phyloP scores from a whole-genome alignment of 495 filamentous ascomycete species.

The Podospora appendiculata region DNA sequence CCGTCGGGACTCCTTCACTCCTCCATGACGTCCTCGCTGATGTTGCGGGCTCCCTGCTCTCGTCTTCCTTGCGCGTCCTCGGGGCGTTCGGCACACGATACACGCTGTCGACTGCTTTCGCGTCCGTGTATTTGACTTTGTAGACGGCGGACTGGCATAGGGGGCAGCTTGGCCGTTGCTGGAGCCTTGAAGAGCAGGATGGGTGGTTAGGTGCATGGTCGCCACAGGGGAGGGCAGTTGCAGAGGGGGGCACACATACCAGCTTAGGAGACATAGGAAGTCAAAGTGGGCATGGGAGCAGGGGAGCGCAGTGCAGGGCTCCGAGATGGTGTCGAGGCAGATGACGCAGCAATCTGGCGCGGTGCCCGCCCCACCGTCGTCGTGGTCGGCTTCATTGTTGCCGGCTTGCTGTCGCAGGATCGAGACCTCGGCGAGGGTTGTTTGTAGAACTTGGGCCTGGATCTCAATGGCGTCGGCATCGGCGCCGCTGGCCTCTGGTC shows the following conservation, averaged over 20 bases:
- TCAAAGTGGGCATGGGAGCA: slow-evolving; percentile 79
- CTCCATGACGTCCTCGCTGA: slow-evolving; percentile 3
- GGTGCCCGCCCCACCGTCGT: slow-evolving; percentile 1
- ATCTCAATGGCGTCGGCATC: slow-evolving; percentile 18
- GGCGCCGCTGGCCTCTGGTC: too few relatives aligned
- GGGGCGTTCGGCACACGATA: slow-evolving; percentile 26
- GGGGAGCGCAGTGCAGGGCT: slow-evolving; percentile 60
- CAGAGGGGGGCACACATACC: slow-evolving; percentile 27
- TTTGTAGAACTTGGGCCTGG: slow-evolving; percentile 35
- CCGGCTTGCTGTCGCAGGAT: slow-evolving; percentile 10
- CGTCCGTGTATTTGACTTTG: slow-evolving; percentile 58
- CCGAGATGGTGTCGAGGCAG: slow-evolving; percentile 69
- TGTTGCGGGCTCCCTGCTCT: not conserved
- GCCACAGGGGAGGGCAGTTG: too few relatives aligned
- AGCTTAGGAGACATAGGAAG: slow-evolving; percentile 75
- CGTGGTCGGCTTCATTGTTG: not conserved
- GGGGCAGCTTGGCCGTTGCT: slow-evolving; percentile 65
- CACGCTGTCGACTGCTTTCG: slow-evolving; percentile 46
- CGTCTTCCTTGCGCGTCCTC: not conserved
- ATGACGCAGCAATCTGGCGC: slow-evolving; percentile 49
- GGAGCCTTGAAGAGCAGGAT: slow-evolving; percentile 25
- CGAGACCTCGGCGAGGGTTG: slow-evolving; percentile 38
- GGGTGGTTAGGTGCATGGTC: too few relatives aligned
- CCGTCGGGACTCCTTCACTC: not conserved
- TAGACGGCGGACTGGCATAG: slow-evolving; percentile 66